phyloP scores from a whole-genome alignment of 2,329 filamentous ascomycete species.

The Fusarium illudens region DNA sequence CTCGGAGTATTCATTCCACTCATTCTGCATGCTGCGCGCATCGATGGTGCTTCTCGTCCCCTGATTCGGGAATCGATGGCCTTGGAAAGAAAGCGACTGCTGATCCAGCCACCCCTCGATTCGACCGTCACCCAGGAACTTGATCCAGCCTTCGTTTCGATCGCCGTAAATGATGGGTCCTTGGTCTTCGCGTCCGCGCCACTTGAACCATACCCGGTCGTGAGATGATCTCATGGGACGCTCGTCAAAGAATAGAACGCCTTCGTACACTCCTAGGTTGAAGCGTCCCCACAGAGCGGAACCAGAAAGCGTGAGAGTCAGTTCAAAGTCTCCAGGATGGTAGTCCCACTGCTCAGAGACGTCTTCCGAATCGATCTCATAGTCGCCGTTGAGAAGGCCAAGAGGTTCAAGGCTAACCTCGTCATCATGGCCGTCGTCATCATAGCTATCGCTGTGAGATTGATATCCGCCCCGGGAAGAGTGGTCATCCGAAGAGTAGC shows the following conservation, averaged over 20 bases:
- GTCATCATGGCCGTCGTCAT: not conserved
- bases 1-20: conserved; percentile 46
- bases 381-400: conserved; percentile 56
- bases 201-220: conserved; percentile 42
- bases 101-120: conserved; percentile 46
- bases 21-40: conserved; percentile 33
- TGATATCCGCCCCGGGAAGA: not conserved
- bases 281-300: conserved; percentile 57
- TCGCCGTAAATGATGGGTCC: conserved; percentile 43
- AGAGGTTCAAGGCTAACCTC: conserved; percentile 38
- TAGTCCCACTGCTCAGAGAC: conserved; percentile 41
- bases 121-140: conserved; percentile 49
- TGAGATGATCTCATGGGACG: conserved; percentile 47
- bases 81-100: conserved; percentile 43
- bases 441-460: not conserved
- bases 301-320: conserved; percentile 52
- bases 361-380: conserved; percentile 47
- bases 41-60: conserved; percentile 44
- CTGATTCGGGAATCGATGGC: conserved; percentile 36
- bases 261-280: conserved; percentile 51
- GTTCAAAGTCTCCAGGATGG: conserved; percentile 38
- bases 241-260: conserved; percentile 52
- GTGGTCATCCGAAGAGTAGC: conserved; percentile 3
- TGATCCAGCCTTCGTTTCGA: conserved; percentile 44
- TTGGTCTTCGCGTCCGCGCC: conserved; percentile 48